Base-by-base conservation (phyloP, 164 flowering plant species). In the Hamamelis virginiana region DNA sequence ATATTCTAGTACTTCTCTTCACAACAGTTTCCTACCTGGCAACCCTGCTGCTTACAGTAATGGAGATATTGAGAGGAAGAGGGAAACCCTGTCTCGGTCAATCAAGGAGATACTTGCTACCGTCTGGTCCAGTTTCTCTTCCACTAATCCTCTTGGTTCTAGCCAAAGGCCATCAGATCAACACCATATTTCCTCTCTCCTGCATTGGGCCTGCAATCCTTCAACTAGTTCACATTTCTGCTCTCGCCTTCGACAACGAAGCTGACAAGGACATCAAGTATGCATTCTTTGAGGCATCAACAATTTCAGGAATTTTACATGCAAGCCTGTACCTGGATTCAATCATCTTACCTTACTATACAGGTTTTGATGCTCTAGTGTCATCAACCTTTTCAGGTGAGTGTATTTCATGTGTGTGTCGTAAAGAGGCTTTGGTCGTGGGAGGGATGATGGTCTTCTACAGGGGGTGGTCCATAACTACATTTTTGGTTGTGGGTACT, bases 61-160 rank as follows among this genome's bases (percentile, higher is more conserved):
- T 53, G 41, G 82, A 77, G 16, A 59, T 74, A 9, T 66, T 50
- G 1, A 33, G 74, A 50, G 4, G 4, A 33, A 75, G 59, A 59
- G 38, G 66, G 5, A 45, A 47, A 38, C 1, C 63, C 28, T 12
- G 3, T 16, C 5, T 43, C 5, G 18, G 46, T 50, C 58, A 41
- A 65, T 56, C 60, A 23, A 68, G 74, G 65, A 72, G 81, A 55
- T 82, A 41, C 62, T 74, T 83, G 69, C 64, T 84, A n/a, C 87
- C 89, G 12, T 84, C 87, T 11, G 86, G 89, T 43, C 89, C 89
- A 15, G 13, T 86, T 57, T 70, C 67, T 23, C 87, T 86, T 38
- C 85, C 86, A 0, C 8, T 83, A 8, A 76, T 78, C 62, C 78
- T 86, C 55, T 47, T 86, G 0, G 74, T 64, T 57, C 72, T 84